These are phyloP conservation scores for Cinchona pubescens DNA, from an alignment of 257 asterid genomes.

Conservation along the genomic window DNA sequence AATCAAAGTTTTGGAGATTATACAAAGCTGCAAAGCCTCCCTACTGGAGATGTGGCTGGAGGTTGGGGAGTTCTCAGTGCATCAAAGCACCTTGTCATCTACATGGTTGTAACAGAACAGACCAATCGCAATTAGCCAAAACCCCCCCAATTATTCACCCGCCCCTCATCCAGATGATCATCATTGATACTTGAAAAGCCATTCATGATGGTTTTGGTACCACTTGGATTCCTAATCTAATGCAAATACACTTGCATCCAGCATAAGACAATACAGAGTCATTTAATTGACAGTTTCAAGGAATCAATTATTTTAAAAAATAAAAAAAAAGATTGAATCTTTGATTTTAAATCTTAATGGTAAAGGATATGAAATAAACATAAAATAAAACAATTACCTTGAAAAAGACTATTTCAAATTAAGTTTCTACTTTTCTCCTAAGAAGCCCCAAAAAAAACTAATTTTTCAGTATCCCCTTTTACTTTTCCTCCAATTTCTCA, in stretches of 20 bases:
- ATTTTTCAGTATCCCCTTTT: not conserved
- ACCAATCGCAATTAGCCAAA: not conserved
- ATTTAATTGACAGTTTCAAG: constrained; percentile 2
- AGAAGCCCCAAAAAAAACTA: not conserved
- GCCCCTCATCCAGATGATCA: not conserved
- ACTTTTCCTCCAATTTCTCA: not conserved
- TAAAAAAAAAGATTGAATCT: not conserved
- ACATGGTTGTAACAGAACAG: not conserved
- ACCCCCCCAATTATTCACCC: not conserved
- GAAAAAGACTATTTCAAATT: not conserved
- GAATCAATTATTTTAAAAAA: too few species aligned
- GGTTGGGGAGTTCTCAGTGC: not conserved
- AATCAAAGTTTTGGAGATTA: not conserved
- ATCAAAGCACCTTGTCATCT: not conserved
- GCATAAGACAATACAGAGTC: not conserved
- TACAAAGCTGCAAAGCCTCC: constrained; percentile 9
- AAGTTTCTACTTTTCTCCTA: not conserved
- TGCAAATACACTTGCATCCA: not conserved
- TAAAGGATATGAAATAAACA: not conserved
- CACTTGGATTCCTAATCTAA: too few species aligned
- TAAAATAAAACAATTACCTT: not conserved
- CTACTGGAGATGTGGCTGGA: not conserved
- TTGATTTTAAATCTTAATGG: not conserved
- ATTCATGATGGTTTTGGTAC: not conserved
- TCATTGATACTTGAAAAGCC: not conserved